phyloP scores from a whole-genome alignment of 192 early-diverging fungal species.

The Thamnidium elegans region DNA sequence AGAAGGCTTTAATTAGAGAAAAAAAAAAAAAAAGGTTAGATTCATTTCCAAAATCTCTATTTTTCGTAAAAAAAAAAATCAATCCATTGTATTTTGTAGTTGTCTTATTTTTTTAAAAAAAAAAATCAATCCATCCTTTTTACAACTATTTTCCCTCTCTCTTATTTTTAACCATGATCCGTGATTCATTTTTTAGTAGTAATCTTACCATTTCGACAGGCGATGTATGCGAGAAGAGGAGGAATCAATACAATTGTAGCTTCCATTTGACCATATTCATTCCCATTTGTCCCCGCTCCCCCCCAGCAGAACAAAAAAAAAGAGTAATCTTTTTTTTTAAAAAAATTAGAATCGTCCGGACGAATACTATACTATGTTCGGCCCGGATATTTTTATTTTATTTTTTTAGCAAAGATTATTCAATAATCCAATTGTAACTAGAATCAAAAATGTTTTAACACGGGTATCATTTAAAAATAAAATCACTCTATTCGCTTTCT shows the following conservation, averaged over 20 bases:
- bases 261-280: no score
- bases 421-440: not conserved
- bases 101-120: not conserved
- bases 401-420: slow-evolving; percentile 2
- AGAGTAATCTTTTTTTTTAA: no score
- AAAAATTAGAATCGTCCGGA: no score
- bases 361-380: not conserved
- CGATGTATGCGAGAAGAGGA: not conserved
- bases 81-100: no score
- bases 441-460: not conserved
- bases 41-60: no score
- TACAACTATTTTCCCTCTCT: not conserved
- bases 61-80: not conserved
- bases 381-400: not conserved
- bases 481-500: not conserved
- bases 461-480: slow-evolving; percentile 6
- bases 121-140: not conserved
- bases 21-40: no score
- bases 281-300: no score
- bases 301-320: no score
- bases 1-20: slow-evolving; percentile 65
- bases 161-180: not conserved
- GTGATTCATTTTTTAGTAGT: not conserved
- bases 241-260: not conserved
- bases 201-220: not conserved